Evolutionary conservation across 768 basidiomycete genomes (phyloP).

Genomic region (Suillus placidus): DNA sequence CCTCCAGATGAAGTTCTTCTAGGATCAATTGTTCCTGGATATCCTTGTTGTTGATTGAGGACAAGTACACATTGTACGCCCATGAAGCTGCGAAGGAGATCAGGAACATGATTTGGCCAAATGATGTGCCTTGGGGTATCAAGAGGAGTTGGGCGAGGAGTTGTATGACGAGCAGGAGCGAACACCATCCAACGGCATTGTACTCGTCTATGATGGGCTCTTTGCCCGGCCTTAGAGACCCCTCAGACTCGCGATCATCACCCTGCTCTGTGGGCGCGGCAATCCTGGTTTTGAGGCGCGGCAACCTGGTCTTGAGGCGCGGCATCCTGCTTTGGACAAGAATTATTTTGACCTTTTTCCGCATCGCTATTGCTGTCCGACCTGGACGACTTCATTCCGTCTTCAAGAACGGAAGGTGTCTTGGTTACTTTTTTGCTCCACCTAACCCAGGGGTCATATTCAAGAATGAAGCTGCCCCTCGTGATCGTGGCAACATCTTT

Average conservation of each 20-base stretch:
- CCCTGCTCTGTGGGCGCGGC: too few relatives aligned
- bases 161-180: conserved; percentile 34
- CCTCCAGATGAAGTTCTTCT: not conserved
- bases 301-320: too few relatives aligned
- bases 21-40: conserved; percentile 23
- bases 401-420: not conserved
- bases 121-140: conserved; percentile 35
- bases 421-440: not conserved
- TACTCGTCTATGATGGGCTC: conserved; percentile 11
- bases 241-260: too few relatives aligned
- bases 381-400: not conserved
- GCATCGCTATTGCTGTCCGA: conserved; percentile 12
- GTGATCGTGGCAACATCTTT: conserved; percentile 17
- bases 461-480: conserved; percentile 26
- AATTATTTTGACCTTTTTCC: not conserved
- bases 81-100: conserved; percentile 34
- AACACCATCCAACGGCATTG: conserved; percentile 27
- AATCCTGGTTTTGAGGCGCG: too few relatives aligned
- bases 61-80: conserved; percentile 33
- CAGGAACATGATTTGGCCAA: conserved; percentile 40
- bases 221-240: too few relatives aligned
- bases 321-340: too few relatives aligned
- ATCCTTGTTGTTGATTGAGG: conserved; percentile 31
- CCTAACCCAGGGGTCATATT: conserved; percentile 13
- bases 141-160: conserved; percentile 37